phyloP scores from a whole-genome alignment of 2,329 filamentous ascomycete genomes.

The Gyromitra esculenta region DNA sequence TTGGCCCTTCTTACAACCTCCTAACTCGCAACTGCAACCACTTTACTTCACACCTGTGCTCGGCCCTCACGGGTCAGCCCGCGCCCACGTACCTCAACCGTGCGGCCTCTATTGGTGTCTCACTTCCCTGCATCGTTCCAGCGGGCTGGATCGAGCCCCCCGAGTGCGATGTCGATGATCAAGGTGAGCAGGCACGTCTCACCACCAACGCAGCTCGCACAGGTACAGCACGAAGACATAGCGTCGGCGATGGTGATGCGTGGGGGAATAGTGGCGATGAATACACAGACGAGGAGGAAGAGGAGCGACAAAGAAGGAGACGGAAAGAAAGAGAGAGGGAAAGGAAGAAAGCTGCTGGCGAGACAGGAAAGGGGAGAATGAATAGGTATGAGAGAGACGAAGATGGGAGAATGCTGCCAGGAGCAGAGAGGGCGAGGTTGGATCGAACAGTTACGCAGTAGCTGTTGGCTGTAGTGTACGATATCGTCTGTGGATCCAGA shows the following conservation, averaged over 20 bases:
- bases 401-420: slow-evolving; percentile 31
- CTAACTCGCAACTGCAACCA: slow-evolving; percentile 89
- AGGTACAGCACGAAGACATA: slow-evolving; percentile 13
- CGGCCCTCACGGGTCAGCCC: slow-evolving; percentile 74
- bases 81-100: slow-evolving; percentile 82
- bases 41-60: slow-evolving; percentile 80
- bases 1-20: slow-evolving; percentile 80
- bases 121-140: slow-evolving; percentile 82
- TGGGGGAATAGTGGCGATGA: slow-evolving; percentile 45
- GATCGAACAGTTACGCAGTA: slow-evolving; percentile 39
- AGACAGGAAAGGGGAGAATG: slow-evolving; percentile 2
- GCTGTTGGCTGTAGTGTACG: slow-evolving; percentile 2
- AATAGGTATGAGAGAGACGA: slow-evolving; percentile 26
- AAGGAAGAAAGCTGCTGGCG: background rate
- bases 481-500: slow-evolving; percentile 1
- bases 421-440: slow-evolving; percentile 48
- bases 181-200: slow-evolving; percentile 48
- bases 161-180: slow-evolving; percentile 68
- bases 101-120: slow-evolving; percentile 82
- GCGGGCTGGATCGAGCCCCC: slow-evolving; percentile 83
- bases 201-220: slow-evolving; percentile 36
- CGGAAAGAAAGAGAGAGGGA: slow-evolving; percentile 29
- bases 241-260: slow-evolving; percentile 34
- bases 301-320: slow-evolving; percentile 10
- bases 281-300: slow-evolving; percentile 35